Base-by-base conservation (phyloP, 352 stramenopile genomes). In the Pythium brachiatum region DNA sequence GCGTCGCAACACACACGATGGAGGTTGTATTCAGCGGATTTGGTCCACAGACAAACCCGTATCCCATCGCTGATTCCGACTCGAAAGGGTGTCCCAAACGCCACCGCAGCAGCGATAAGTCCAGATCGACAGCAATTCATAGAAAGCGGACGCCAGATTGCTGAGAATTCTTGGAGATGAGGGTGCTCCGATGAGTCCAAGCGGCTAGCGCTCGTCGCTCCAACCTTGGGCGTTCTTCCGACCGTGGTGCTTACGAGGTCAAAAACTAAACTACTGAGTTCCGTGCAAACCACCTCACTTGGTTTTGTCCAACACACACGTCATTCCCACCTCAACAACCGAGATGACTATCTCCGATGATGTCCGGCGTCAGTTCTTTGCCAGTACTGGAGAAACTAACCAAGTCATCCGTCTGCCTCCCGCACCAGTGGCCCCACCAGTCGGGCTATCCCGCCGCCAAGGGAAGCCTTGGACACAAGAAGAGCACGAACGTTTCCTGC, bases 401-500 rank as follows among this genome's bases (percentile, higher is more conserved):
- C 32, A 64, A 50, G 47, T 64, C 46, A 64, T 64, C n/a, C 57
- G 57, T 21, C 48, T 64, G 11, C 57, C 57, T 20, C 46, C 57
- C 11, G 57, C 29, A 8, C 18, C 21, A 23, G 46, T 64, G 7
- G 20, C 57, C 8, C 43, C 29, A 3, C 57, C 57, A 9, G 32
- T 57, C 11, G 46, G 58, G 7, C 48, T 26, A 15, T 54, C 54
- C 26, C 48, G 50, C 7, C 58, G 58, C 20, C 47, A 32, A 21
- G 50, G 50, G 9, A 53, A 54, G 20, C 58, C 58, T 8, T 86
- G 76, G 76, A 75, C 72, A 5, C 62, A 72, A 34, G 76, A 82
- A 7, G 76, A 85, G 44, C 77, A 86, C 59, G 75, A 73, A 13
- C 75, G 75, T 7, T 83, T 86, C 43, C 59, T 83, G 12, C 38